These are phyloP conservation scores for Mycoemilia scoparia DNA, from an alignment of 192 early-diverging fungal species.

Conservation along the genomic window DNA sequence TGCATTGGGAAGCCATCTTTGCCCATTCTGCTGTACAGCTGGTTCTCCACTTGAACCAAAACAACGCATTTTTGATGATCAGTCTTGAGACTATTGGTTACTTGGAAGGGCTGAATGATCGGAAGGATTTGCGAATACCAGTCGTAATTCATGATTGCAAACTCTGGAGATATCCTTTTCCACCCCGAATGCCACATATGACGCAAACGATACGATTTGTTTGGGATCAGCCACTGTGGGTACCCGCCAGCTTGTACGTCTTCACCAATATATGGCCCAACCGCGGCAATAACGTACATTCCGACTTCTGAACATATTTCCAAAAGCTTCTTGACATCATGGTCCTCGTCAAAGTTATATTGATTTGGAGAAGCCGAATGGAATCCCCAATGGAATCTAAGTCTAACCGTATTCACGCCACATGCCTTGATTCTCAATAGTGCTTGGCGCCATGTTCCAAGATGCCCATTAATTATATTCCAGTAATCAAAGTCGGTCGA, in stretches of 20 bases:
- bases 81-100: slow-evolving; percentile 35
- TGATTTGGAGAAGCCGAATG: slow-evolving; percentile 55
- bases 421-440: slow-evolving; percentile 50
- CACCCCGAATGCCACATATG: slow-evolving; percentile 45
- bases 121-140: slow-evolving; percentile 60
- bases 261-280: slow-evolving; percentile 67
- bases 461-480: no score
- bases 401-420: slow-evolving; percentile 64
- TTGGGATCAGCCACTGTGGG: slow-evolving; percentile 63
- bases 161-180: slow-evolving; percentile 50
- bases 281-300: slow-evolving; percentile 62
- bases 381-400: slow-evolving; percentile 82
- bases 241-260: slow-evolving; percentile 59
- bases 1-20: slow-evolving; percentile 45
- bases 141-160: slow-evolving; percentile 47
- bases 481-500: no score
- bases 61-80: slow-evolving; percentile 50
- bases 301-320: slow-evolving; percentile 51
- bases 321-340: slow-evolving; percentile 55
- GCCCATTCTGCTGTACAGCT: slow-evolving; percentile 39
- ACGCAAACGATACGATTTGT: slow-evolving; percentile 48
- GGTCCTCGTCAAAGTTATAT: slow-evolving; percentile 54
- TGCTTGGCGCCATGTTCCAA: slow-evolving; percentile 48
- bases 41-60: slow-evolving; percentile 68
- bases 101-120: slow-evolving; percentile 58